Evolutionary conservation across 179 eudicot species (phyloP), one percentile per base, ranked within the genome.

Genomic region (Camellia oleifera): DNA sequence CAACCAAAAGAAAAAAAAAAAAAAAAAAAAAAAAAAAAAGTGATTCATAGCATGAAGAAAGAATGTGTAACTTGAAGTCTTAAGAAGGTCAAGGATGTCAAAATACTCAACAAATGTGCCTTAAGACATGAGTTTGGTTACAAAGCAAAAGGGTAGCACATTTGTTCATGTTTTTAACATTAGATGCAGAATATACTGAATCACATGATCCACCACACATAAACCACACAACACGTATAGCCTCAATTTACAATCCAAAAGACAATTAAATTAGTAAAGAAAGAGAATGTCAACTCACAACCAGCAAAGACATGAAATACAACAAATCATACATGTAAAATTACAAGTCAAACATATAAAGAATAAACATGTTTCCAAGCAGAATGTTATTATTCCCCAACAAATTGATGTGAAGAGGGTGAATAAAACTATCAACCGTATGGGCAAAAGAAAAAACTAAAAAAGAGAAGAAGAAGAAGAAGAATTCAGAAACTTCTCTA

Each of bases 171-270:
- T 48, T 48, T 48, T 48, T 48, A 48, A 48, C 52, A 48, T 4
- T 48, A 48, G 52, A 48, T 48, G 52, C 7, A 48, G 52, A 4
- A 48, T 7, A 48, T 48, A 48, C 52, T 48, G 52, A 4, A 48
- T 48, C 69, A 20, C 42, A 23, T 65, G 8, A 32, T 12, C 45
- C 12, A 32, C 40, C 40, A 32, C 69, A 20, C 42, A 23, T 65
- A 20, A 32, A 4, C 45, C 12, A 26, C 44, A 65, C 98, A 72
- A 89, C 81, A 53, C 95, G 98, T 79, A 48, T 48, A 4, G 8
- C 52, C 5, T 48, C 7, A 48, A 48, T 67, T 53, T n/a, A 23
- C 52, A 52, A 66, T 53, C 52, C 64, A 66, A 53, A 67, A 77
- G 50, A 20, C 62, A 52, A 7, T 50, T 48, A 64, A 48, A 64